phyloP scores from a whole-genome alignment of 1,139 yeast species.

The Zhuliangozyma parablackwelliae region DNA sequence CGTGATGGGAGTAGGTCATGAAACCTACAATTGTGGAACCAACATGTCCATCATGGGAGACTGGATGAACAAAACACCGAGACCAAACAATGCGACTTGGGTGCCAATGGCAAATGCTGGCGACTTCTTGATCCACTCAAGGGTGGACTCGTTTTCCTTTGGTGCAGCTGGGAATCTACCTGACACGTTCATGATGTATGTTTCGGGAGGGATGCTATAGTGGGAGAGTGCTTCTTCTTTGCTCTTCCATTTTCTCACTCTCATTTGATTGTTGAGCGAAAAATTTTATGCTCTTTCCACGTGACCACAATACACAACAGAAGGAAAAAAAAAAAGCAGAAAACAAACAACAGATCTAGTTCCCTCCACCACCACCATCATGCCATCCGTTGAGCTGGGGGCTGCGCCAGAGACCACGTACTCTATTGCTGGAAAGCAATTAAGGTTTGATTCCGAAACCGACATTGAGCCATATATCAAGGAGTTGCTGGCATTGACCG shows the following conservation, averaged over 20 bases:
- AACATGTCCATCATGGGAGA: slow-evolving; percentile 77
- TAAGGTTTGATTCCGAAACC: slow-evolving; percentile 67
- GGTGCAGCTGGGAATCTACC: slow-evolving; percentile 19
- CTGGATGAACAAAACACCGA: slow-evolving; percentile 72
- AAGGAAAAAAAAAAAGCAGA: not conserved
- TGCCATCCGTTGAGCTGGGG: slow-evolving; percentile 26
- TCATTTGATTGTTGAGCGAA: slow-evolving; percentile 1
- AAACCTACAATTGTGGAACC: slow-evolving; percentile 62
- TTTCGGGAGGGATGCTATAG: too few relatives aligned
- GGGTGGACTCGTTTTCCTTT: slow-evolving; percentile 27
- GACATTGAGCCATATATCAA: slow-evolving; percentile 67
- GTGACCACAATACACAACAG: too few relatives aligned
- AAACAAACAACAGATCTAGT: not conserved
- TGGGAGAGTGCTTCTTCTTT: not conserved
- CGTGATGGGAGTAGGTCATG: not conserved
- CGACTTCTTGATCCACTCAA: slow-evolving; percentile 51
- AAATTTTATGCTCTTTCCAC: not conserved
- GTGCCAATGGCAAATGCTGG: slow-evolving; percentile 63
- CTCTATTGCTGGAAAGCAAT: slow-evolving; percentile 72
- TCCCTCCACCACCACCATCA: slow-evolving; percentile 4
- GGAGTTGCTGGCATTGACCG: slow-evolving; percentile 38
- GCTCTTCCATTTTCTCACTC: not conserved
- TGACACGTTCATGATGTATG: slow-evolving; percentile 16
- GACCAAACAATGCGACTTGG: slow-evolving; percentile 60
- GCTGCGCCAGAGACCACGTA: slow-evolving; percentile 29